Base-by-base conservation (phyloP, 768 basidiomycete species). In the Cyathus striatus region DNA sequence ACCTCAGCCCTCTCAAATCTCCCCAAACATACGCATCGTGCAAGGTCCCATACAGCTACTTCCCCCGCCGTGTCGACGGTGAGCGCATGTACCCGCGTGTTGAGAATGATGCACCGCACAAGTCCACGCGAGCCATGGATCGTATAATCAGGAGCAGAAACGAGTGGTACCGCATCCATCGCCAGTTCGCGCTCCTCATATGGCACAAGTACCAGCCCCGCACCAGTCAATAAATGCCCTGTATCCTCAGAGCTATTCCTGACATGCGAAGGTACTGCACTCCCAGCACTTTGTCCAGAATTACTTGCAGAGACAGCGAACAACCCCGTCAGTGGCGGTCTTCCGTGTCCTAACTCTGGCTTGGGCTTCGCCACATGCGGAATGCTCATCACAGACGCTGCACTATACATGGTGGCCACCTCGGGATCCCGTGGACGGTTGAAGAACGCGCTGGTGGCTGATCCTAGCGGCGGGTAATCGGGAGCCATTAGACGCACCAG, bases 21-120 rank as follows among this genome's bases (percentile, higher is more conserved):
- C 1, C 95, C 95, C 3, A 83, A 60, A 61, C 93, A 98, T 2
- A 68, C 45, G 0, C 86, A 83, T 1, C 83, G 72, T 9, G 93
- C 75, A 45, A 99, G 79, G 65, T 98, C 87, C 95, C 95, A 99
- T 5, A 91, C 84, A 0, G 85, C 88, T 9, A 97, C 84, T 52
- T 88, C 82, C 4, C 93, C 92, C 1, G 76, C 73, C 0, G 91
- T 95, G 56, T 97, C 87, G 32, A 96, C 84, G 0, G 91, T 92
- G 34, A 99, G 66, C 16, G 87, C 91, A 56, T 97, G 93, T 50
- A 91, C 72, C 46, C 90, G 75, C 57, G 97, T 91, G 60, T 90
- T 96, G 32, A 98, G 65, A 37, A 95, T 69, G 32, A 88, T 66
- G 5, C 81, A 83, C 24, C 94, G 75, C 38, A 96, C 83, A 18